These are phyloP conservation scores for Penium margaritaceum DNA, from an alignment of 139 green algal genomes.

Conservation along the genomic window DNA sequence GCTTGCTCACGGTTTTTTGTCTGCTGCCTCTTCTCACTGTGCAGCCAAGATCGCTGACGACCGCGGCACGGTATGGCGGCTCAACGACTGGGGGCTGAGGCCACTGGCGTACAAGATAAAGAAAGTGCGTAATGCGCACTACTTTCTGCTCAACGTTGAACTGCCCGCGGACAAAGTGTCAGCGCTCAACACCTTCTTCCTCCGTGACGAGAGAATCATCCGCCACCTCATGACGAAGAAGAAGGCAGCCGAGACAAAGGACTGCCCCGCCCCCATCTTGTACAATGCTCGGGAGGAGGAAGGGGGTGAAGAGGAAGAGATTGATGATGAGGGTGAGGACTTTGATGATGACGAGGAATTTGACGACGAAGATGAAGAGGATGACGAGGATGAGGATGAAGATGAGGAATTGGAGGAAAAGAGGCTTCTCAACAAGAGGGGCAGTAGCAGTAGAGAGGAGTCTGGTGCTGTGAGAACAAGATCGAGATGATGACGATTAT, in stretches of 20 bases:
- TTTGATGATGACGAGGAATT: conserved; percentile 25
- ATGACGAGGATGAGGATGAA: conserved; percentile 20
- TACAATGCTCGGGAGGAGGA: background rate
- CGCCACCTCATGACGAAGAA: conserved; percentile 14
- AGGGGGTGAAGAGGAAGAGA: background rate
- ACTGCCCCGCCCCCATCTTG: conserved; percentile 9
- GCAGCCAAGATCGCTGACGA: conserved; percentile 8
- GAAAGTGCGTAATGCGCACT: conserved; percentile 17
- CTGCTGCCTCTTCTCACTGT: background rate
- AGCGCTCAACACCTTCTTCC: conserved; percentile 14
- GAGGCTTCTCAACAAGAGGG: no score
- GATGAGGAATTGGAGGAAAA: conserved; percentile 5
- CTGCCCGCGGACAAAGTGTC: background rate
- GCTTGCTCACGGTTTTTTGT: no score
- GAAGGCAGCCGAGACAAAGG: conserved; percentile 5
- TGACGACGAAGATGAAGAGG: conserved; percentile 23
- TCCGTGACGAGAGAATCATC: conserved; percentile 21
- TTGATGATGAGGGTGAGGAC: conserved; percentile 12
- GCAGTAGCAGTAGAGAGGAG: no score
- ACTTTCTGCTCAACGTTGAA: conserved; percentile 36
- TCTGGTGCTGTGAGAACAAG: no score
- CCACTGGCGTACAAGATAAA: conserved; percentile 27
- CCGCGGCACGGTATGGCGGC: conserved; percentile 4
- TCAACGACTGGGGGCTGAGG: conserved; percentile 32
- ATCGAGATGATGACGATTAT: no score